phyloP scores from a whole-genome alignment of 306 rosid genomes.

The Adenanthera pavonina region DNA sequence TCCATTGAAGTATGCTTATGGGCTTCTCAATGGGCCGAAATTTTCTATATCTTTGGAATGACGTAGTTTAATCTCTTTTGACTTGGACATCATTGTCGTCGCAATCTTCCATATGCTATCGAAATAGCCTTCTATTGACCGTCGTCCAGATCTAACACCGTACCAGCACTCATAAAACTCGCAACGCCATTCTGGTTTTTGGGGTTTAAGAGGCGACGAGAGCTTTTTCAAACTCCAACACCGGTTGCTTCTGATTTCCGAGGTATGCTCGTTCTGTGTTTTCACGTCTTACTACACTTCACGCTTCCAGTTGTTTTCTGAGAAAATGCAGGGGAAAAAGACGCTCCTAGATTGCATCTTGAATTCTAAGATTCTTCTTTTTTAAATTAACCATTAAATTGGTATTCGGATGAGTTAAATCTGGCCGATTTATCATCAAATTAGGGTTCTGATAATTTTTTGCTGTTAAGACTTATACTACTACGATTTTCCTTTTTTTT shows the following conservation, averaged over 20 bases:
- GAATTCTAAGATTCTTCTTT: not conserved
- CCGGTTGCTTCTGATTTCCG: not conserved
- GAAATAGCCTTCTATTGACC: not conserved
- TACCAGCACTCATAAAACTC: not conserved
- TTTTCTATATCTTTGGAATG: no score
- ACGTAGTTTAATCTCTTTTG: not conserved
- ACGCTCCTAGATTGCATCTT: not conserved
- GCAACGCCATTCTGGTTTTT: not conserved
- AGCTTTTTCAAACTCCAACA: not conserved
- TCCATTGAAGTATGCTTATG: no score
- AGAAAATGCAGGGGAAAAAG: not conserved
- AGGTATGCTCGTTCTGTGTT: not conserved
- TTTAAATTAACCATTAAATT: not conserved
- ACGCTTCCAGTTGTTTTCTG: not conserved
- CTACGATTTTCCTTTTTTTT: not conserved
- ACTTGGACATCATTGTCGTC: not conserved
- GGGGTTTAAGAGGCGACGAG: not conserved
- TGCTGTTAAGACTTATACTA: not conserved
- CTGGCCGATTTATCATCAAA: not conserved
- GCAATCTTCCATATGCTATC: not conserved
- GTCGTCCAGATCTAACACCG: conserved; percentile 4
- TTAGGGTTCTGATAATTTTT: not conserved
- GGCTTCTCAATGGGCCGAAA: no score
- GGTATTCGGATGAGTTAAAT: not conserved
- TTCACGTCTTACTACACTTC: not conserved